phyloP scores from a whole-genome alignment of 352 stramenopile species.

The Phytophthora cactorum region DNA sequence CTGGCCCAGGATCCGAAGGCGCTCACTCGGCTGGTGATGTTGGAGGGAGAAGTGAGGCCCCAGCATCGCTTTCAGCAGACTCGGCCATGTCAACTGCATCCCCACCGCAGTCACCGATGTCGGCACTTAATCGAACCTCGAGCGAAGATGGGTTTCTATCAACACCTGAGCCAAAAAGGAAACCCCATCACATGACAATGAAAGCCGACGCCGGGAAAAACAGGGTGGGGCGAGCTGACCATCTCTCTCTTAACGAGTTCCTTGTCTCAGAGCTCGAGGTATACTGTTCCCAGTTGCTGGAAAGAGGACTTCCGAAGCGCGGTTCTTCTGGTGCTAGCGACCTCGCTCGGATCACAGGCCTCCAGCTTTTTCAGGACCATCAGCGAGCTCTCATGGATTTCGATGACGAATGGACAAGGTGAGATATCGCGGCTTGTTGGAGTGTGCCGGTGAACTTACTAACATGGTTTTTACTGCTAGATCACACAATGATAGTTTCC shows the following conservation, averaged over 20 bases:
- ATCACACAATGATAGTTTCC: conserved; percentile 31
- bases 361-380: conserved; percentile 59
- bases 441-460: not conserved
- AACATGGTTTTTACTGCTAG: conserved; percentile 20
- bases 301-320: conserved; percentile 6
- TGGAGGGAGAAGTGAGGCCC: not conserved
- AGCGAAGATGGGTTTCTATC: conserved; percentile 29
- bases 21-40: not conserved
- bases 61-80: conserved; percentile 10
- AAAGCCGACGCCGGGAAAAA: conserved; percentile 25
- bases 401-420: conserved; percentile 61
- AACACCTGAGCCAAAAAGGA: conserved; percentile 29
- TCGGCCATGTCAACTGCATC: conserved; percentile 17
- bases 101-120: conserved; percentile 30
- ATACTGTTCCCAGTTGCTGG: conserved; percentile 44
- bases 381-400: conserved; percentile 57
- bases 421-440: not conserved
- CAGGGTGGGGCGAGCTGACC: conserved; percentile 37
- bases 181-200: conserved; percentile 9
- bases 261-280: conserved; percentile 56
- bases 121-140: conserved; percentile 27
- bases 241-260: conserved; percentile 55
- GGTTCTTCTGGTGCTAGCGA: conserved; percentile 26
- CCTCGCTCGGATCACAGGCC: conserved; percentile 43
- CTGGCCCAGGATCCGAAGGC: conserved; percentile 3